phyloP scores from a whole-genome alignment of 768 basidiomycete species.

The Leccinum fibrillosum region DNA sequence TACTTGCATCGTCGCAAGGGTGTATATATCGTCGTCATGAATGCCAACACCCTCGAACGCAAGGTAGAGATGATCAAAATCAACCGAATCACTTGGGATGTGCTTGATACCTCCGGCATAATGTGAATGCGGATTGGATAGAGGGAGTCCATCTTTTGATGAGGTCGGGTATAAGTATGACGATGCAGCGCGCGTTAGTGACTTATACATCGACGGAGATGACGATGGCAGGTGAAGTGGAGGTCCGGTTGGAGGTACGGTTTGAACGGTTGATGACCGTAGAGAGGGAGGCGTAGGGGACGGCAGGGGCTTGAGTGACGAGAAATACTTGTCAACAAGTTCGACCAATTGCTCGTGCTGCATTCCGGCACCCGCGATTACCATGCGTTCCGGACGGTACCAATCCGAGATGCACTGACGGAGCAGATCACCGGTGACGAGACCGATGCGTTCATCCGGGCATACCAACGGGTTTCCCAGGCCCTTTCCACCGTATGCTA shows the following conservation, averaged over 20 bases:
- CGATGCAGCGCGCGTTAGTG: constrained; percentile 72
- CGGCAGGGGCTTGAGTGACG: constrained; percentile 48
- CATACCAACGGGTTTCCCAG: constrained; percentile 92
- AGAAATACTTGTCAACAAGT: constrained; percentile 80
- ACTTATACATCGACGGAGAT: constrained; percentile 56
- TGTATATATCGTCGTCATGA: constrained; percentile 88
- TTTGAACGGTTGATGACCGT: constrained; percentile 31
- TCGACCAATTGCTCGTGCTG: constrained; percentile 86
- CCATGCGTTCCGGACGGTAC: constrained; percentile 94
- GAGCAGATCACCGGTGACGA: constrained; percentile 61
- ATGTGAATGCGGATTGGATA: constrained; percentile 37
- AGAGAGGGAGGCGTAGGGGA: constrained; percentile 24
- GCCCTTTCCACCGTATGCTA: constrained; percentile 74
- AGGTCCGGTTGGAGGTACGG: constrained; percentile 44
- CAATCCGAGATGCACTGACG: constrained; percentile 67
- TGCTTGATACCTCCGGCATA: constrained; percentile 87
- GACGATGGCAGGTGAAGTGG: constrained; percentile 59
- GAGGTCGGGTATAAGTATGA: constrained; percentile 58
- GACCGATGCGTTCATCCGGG: constrained; percentile 75
- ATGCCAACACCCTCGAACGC: constrained; percentile 91
- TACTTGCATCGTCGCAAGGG: constrained; percentile 91
- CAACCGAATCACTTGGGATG: constrained; percentile 54
- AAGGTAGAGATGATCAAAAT: constrained; percentile 92
- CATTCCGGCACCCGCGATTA: constrained; percentile 93
- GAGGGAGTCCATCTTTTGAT: constrained; percentile 4